Conservation (phyloP, 2,329 filamentous ascomycete species). For the Chaetomiaceae sp. region DNA sequence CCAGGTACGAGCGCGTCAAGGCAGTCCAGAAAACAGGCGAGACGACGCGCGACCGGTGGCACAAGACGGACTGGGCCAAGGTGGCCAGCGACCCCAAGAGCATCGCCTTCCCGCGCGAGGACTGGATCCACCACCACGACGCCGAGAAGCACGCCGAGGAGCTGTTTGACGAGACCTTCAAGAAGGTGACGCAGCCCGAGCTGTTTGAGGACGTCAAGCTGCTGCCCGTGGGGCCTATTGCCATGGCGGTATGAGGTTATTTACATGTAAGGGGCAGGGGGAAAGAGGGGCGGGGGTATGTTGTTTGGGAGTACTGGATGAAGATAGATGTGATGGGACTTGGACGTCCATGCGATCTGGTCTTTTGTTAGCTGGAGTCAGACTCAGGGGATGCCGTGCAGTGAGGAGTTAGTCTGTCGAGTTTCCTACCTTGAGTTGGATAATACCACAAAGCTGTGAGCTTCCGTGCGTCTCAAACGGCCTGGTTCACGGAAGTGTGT, state of each 20-base stretch:
- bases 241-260: conserved; percentile 11
- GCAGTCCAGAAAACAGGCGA: conserved; percentile 49
- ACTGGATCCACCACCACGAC: conserved; percentile 51
- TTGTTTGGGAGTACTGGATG: too few relatives aligned
- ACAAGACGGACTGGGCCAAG: conserved; percentile 50
- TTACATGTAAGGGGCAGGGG: neutral
- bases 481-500: too few relatives aligned
- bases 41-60: conserved; percentile 49
- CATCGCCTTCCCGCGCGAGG: conserved; percentile 46
- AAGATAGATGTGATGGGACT: too few relatives aligned
- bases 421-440: too few relatives aligned
- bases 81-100: conserved; percentile 44
- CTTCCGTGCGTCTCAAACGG: too few relatives aligned
- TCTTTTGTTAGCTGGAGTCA: too few relatives aligned
- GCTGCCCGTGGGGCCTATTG: conserved; percentile 16
- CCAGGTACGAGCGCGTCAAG: conserved; percentile 43
- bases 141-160: conserved; percentile 43
- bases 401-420: too few relatives aligned
- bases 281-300: neutral
- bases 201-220: conserved; percentile 2
- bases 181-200: conserved; percentile 23
- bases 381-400: too few relatives aligned
- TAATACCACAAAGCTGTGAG: too few relatives aligned
- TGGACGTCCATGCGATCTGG: too few relatives aligned
- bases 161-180: conserved; percentile 34